Evolutionary conservation across 306 rosid genomes (phyloP).

Genomic region (Cucurbita argyrosperma): DNA sequence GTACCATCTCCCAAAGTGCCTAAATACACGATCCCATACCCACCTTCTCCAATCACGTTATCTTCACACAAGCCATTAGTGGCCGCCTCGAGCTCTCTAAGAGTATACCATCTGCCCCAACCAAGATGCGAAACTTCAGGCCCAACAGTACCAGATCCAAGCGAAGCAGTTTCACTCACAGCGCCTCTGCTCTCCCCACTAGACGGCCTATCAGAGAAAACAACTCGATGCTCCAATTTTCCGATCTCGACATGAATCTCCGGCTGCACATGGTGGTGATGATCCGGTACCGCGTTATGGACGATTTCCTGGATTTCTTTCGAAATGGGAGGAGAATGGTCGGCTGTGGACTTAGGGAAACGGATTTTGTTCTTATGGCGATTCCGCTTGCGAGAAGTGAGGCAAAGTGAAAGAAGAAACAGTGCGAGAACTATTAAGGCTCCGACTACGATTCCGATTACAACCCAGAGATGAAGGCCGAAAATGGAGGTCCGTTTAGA

Average conservation of each 20-base stretch:
- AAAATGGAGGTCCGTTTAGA: slow-evolving; percentile 73
- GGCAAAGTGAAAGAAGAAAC: slow-evolving; percentile 79
- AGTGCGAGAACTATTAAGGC: slow-evolving; percentile 57
- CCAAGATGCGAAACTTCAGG: slow-evolving; percentile 95
- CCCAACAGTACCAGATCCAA: slow-evolving; percentile 53
- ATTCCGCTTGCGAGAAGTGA: slow-evolving; percentile 58
- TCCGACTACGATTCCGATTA: slow-evolving; percentile 83
- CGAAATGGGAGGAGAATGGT: slow-evolving; percentile 32
- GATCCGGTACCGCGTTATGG: slow-evolving; percentile 28
- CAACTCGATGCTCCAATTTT: slow-evolving; percentile 57
- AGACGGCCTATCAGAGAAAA: slow-evolving; percentile 52
- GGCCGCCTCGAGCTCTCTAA: slow-evolving; percentile 87
- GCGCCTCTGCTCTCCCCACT: slow-evolving; percentile 71
- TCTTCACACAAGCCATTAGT: slow-evolving; percentile 62
- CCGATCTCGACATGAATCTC: slow-evolving; percentile 68
- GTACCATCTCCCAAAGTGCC: slow-evolving; percentile 68
- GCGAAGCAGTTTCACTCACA: slow-evolving; percentile 37
- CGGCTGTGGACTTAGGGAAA: slow-evolving; percentile 1
- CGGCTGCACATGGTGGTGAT: slow-evolving; percentile 30
- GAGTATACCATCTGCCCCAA: slow-evolving; percentile 94
- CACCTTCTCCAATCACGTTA: slow-evolving; percentile 94
- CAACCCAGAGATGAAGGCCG: slow-evolving; percentile 88
- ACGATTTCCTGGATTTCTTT: slow-evolving; percentile 77
- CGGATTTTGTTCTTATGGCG: slow-evolving; percentile 16
- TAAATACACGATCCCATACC: slow-evolving; percentile 81